These are phyloP conservation scores for Trichomonas tenax DNA, from an alignment of 208 protist species.

Conservation along the genomic window DNA sequence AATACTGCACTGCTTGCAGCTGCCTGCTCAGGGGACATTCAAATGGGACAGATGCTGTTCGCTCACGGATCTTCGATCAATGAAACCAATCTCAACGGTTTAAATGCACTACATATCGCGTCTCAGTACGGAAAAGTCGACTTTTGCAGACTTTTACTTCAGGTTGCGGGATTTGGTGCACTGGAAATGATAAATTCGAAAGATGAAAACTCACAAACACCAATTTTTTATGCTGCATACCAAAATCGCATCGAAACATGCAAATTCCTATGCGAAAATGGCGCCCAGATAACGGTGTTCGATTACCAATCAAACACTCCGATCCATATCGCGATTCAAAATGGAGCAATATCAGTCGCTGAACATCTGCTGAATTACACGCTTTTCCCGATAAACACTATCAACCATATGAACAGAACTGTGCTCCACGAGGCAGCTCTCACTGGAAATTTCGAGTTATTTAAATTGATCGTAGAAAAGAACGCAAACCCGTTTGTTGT, in stretches of 20 bases:
- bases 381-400: background rate
- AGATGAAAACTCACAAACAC: background rate
- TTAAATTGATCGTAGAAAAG: background rate
- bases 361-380: background rate
- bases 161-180: background rate
- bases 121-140: background rate
- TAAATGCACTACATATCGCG: background rate
- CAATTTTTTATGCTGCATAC: background rate
- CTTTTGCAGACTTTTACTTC: background rate
- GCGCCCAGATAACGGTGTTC: background rate
- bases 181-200: background rate
- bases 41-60: background rate
- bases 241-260: background rate
- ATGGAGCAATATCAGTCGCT: background rate
- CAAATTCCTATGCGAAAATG: background rate
- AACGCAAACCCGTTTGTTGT: background rate
- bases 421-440: background rate
- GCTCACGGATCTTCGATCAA: background rate
- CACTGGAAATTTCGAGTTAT: background rate
- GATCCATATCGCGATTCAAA: background rate
- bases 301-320: background rate
- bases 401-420: background rate
- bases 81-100: background rate
- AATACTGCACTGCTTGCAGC: background rate
- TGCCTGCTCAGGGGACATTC: background rate